Percentiles rank a stretch among this genome's conserved stretches.
These are phyloP conservation scores for Mucor sp. DNA, from an alignment of 371 early-diverging fungal species.

Conservation along the genomic window DNA sequence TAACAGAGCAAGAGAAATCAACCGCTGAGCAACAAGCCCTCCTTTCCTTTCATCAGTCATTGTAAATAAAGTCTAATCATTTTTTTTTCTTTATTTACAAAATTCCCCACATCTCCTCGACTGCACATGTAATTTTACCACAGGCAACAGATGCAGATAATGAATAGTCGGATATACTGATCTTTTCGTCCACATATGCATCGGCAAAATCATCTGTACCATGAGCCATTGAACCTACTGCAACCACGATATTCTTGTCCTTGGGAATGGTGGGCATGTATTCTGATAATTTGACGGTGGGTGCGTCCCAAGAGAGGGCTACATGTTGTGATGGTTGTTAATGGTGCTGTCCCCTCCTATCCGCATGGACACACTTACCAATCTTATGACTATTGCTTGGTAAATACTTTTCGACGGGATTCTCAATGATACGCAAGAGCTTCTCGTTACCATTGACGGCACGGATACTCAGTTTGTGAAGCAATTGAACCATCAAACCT, in stretches of 20 bases:
- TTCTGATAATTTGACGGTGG: slow-evolving; percentile 79
- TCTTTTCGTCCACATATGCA: slow-evolving; percentile 93
- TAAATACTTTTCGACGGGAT: slow-evolving; percentile 93
- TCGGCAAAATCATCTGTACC: slow-evolving; percentile 96
- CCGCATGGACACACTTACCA: slow-evolving; percentile 46
- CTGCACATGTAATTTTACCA: slow-evolving; percentile 85
- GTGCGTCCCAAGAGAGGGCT: slow-evolving; percentile 93
- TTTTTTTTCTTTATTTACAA: slow-evolving; percentile 52
- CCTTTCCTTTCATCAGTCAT: background rate
- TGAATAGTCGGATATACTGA: slow-evolving; percentile 93
- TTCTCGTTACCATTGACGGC: slow-evolving; percentile 90
- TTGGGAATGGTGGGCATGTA: slow-evolving; percentile 81
- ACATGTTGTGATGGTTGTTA: slow-evolving; percentile 1
- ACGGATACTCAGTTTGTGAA: slow-evolving; percentile 96
- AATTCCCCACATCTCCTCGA: slow-evolving; percentile 89
- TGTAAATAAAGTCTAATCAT: background rate
- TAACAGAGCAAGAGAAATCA: slow-evolving; percentile 3
- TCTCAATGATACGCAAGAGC: slow-evolving; percentile 95
- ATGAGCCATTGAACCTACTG: slow-evolving; percentile 97
- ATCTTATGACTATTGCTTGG: slow-evolving; percentile 90
- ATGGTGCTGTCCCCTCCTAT: background rate
- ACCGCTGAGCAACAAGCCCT: slow-evolving; percentile 9
- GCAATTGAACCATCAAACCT: slow-evolving; percentile 96
- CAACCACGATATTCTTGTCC: slow-evolving; percentile 84
- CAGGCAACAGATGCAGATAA: slow-evolving; percentile 95